Conservation (phyloP, 1,284 basidiomycete genomes). For the Coniferiporia sulphurascens region DNA sequence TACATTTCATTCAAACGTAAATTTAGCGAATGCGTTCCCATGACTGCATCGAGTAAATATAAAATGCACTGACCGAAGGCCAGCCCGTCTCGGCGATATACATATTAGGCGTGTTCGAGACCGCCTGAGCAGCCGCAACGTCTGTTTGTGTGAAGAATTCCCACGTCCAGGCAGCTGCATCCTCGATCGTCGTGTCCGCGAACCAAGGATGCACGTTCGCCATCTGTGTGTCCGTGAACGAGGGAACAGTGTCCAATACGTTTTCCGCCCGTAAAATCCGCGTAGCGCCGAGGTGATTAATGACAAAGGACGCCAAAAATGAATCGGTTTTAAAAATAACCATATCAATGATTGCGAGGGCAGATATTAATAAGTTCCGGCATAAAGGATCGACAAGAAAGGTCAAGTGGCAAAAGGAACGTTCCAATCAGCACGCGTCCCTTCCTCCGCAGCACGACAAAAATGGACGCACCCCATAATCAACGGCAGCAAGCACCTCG, state of each 20-base stretch:
- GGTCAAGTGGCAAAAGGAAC: too few relatives aligned
- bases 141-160: slow-evolving; percentile 57
- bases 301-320: slow-evolving; percentile 31
- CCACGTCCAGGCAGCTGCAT: slow-evolving; percentile 66
- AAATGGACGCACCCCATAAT: slow-evolving; percentile 62
- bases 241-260: slow-evolving; percentile 12
- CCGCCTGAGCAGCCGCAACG: slow-evolving; percentile 42
- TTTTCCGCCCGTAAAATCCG: slow-evolving; percentile 19
- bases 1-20: slow-evolving; percentile 24
- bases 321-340: neutral
- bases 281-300: neutral
- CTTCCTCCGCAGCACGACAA: neutral
- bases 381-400: too few relatives aligned
- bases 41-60: neutral
- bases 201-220: slow-evolving; percentile 89
- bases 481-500: slow-evolving; percentile 60
- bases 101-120: slow-evolving; percentile 68
- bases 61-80: slow-evolving; percentile 66
- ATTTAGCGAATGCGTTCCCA: neutral
- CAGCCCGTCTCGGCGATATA: slow-evolving; percentile 94
- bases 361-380: too few relatives aligned
- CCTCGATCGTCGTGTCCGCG: slow-evolving; percentile 62
- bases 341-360: too few relatives aligned
- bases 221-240: slow-evolving; percentile 36
- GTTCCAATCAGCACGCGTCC: neutral